phyloP scores from a whole-genome alignment of 306 rosid species.

The Casuarina equisetifolia region DNA sequence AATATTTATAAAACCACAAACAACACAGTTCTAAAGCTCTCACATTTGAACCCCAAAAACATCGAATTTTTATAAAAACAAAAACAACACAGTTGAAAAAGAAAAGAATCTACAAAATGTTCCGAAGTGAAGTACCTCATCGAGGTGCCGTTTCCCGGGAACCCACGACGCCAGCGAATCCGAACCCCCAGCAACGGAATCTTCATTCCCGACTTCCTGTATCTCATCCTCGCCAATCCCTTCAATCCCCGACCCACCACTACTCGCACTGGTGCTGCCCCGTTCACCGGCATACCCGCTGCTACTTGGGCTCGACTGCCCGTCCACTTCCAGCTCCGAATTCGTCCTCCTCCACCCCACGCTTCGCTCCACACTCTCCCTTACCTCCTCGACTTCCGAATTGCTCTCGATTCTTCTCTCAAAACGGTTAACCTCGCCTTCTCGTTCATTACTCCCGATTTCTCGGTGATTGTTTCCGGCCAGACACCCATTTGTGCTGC shows the following conservation, averaged over 20 bases:
- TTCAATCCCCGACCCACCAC: slow-evolving; percentile 44
- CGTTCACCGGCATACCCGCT: slow-evolving; percentile 90
- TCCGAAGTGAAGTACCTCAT: slow-evolving; percentile 57
- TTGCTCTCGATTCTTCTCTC: slow-evolving; percentile 27
- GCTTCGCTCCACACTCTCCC: slow-evolving; percentile 33
- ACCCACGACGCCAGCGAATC: slow-evolving; percentile 52
- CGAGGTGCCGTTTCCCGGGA: slow-evolving; percentile 58
- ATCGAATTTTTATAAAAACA: not conserved
- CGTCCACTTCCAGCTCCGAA: slow-evolving; percentile 62
- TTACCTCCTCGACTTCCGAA: slow-evolving; percentile 28
- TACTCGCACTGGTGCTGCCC: slow-evolving; percentile 65
- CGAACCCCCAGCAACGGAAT: slow-evolving; percentile 33
- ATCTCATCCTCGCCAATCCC: slow-evolving; percentile 50
- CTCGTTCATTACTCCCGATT: slow-evolving; percentile 17
- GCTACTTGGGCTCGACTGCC: slow-evolving; percentile 70
- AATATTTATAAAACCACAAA: not conserved
- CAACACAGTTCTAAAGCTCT: not conserved
- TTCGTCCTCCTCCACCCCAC: slow-evolving; percentile 47
- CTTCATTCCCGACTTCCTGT: slow-evolving; percentile 45
- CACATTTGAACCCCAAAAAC: not conserved
- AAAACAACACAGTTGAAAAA: not conserved
- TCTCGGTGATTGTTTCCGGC: slow-evolving; percentile 14
- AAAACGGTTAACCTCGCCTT: slow-evolving; percentile 5
- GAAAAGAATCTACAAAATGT: not conserved
- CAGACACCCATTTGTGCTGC: slow-evolving; percentile 40